These are phyloP conservation scores for Cadophora luteo-olivacea DNA, from an alignment of 2,329 filamentous ascomycete genomes.

Conservation along the genomic window DNA sequence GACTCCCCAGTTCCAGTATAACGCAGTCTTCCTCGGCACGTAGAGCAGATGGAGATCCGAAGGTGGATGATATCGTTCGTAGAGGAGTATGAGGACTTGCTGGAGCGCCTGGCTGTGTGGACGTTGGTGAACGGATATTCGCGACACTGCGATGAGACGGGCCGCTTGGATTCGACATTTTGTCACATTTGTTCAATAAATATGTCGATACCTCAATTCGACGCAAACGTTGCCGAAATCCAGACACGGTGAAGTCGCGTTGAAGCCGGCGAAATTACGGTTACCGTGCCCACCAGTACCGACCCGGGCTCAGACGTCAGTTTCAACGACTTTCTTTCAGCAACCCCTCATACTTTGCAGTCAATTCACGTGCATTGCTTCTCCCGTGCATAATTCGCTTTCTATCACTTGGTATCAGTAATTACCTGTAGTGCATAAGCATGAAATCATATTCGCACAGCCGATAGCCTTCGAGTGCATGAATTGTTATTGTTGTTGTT, in stretches of 20 bases:
- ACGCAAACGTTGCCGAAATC: background rate
- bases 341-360: background rate
- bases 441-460: background rate
- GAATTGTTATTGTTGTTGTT: constrained; percentile 7
- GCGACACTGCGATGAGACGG: constrained; percentile 65
- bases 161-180: constrained; percentile 41
- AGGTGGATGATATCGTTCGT: constrained; percentile 58
- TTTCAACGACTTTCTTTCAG: constrained; percentile 3
- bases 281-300: constrained; percentile 10
- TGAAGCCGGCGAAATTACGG: constrained; percentile 3
- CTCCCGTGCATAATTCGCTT: background rate
- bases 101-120: constrained; percentile 41
- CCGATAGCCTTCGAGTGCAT: background rate
- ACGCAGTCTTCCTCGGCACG: constrained; percentile 83
- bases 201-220: background rate
- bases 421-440: constrained; percentile 18
- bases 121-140: constrained; percentile 54
- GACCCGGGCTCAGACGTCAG: background rate
- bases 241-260: background rate
- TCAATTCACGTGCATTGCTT: constrained; percentile 18
- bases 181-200: constrained; percentile 21
- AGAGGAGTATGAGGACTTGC: constrained; percentile 66
- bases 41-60: constrained; percentile 65
- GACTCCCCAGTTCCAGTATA: constrained; percentile 82
- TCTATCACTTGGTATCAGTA: constrained; percentile 13